These are phyloP conservation scores for Epichloe hybrida DNA, from an alignment of 2,329 filamentous ascomycete genomes.

Conservation along the genomic window DNA sequence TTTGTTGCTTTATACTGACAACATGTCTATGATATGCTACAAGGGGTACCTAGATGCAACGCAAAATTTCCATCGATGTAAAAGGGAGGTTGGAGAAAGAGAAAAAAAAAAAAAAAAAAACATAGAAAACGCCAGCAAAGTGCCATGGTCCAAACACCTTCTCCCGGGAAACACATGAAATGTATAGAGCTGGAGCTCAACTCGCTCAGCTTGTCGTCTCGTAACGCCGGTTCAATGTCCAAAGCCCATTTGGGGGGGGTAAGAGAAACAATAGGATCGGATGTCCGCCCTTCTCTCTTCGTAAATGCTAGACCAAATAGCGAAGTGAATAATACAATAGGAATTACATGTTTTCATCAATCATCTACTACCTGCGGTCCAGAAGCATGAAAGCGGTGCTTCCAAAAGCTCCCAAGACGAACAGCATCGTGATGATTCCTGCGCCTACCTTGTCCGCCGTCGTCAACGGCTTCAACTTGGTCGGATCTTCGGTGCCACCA, in stretches of 20 bases:
- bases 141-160: background rate
- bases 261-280: background rate
- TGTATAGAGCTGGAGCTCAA: background rate
- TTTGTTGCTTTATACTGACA: background rate
- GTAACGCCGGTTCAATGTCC: conserved; percentile 1
- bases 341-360: background rate
- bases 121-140: background rate
- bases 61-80: background rate
- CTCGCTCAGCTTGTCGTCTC: background rate
- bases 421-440: conserved; percentile 38
- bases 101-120: background rate
- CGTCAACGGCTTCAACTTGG: conserved; percentile 25
- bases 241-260: background rate
- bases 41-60: background rate
- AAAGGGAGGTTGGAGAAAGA: background rate
- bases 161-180: background rate
- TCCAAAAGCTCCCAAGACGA: conserved; percentile 34
- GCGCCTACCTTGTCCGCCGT: conserved; percentile 40
- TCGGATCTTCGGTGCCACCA: conserved; percentile 15
- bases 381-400: conserved; percentile 36
- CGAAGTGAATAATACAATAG: background rate
- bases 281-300: background rate
- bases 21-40: background rate
- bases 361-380: conserved; percentile 10
- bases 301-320: background rate